Percentiles rank a stretch among this genome's conserved stretches.
Evolutionary conservation across 139 green algal genomes (phyloP).

Genomic region (Micractinium conductrix): DNA sequence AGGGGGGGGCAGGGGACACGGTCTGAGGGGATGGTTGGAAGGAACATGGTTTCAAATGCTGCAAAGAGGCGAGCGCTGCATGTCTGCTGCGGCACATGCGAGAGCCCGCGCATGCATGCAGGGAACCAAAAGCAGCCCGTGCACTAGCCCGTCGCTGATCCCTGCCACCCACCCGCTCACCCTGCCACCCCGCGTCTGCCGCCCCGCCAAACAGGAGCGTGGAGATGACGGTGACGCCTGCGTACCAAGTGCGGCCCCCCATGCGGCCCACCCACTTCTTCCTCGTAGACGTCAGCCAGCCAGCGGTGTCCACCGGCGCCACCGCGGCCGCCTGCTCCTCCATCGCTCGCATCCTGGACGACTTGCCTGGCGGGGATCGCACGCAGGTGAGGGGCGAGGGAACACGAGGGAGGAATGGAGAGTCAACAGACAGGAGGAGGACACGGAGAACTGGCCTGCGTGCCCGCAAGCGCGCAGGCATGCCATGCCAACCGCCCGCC

Average conservation of each 20-base stretch:
- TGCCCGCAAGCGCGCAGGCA: too few species aligned
- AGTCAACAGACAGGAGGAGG: too few species aligned
- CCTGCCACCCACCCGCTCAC: neutral
- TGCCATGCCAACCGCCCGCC: too few species aligned
- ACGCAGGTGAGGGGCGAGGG: conserved; percentile 67
- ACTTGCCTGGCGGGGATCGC: conserved; percentile 69
- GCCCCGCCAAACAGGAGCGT: conserved; percentile 55
- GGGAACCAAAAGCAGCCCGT: neutral
- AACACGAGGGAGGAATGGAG: too few species aligned
- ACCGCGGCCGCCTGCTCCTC: conserved; percentile 69
- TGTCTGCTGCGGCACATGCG: too few species aligned
- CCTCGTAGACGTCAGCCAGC: conserved; percentile 79
- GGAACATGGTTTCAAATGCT: too few species aligned
- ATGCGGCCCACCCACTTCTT: conserved; percentile 86
- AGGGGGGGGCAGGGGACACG: neutral
- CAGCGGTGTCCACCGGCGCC: conserved; percentile 71
- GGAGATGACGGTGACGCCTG: conserved; percentile 73
- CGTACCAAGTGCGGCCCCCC: conserved; percentile 82
- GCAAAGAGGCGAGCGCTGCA: too few species aligned
- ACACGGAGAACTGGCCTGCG: too few species aligned
- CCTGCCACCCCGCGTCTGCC: neutral
- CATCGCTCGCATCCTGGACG: conserved; percentile 69
- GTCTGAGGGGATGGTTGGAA: neutral
- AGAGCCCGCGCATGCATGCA: neutral
- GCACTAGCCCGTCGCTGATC: neutral